These are phyloP conservation scores for Botrytis porri DNA, from an alignment of 2,329 filamentous ascomycete species.

Conservation along the genomic window DNA sequence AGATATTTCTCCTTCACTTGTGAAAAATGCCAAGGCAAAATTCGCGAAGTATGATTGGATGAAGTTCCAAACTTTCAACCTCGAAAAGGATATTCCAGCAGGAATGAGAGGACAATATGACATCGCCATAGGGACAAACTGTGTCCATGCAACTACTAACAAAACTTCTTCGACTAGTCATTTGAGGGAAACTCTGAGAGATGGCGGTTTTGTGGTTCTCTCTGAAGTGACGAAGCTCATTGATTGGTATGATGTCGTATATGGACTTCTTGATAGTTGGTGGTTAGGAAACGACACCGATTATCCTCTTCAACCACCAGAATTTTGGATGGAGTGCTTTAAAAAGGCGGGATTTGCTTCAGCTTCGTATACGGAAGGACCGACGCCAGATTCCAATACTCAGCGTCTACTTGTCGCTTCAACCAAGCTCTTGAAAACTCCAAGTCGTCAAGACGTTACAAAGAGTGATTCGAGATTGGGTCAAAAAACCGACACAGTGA, in stretches of 20 bases:
- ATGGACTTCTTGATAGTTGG: conserved; percentile 36
- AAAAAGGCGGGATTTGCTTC: conserved; percentile 20
- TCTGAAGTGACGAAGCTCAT: conserved; percentile 30
- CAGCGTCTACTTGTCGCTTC: conserved; percentile 19
- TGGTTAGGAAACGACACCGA: conserved; percentile 25
- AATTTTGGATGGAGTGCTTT: conserved; percentile 24
- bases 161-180: conserved; percentile 20
- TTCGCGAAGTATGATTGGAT: conserved; percentile 31
- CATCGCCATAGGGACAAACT: conserved; percentile 30
- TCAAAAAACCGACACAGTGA: neutral
- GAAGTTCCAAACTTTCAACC: conserved; percentile 26
- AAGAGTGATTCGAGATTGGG: too few relatives aligned
- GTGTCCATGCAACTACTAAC: conserved; percentile 31
- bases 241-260: conserved; percentile 33
- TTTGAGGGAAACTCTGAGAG: conserved; percentile 22
- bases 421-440: neutral
- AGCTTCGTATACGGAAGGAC: conserved; percentile 25
- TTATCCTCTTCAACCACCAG: conserved; percentile 25
- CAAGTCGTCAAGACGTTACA: neutral
- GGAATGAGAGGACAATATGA: conserved; percentile 24
- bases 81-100: conserved; percentile 25
- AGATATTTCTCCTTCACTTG: conserved; percentile 37
- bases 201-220: conserved; percentile 28
- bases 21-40: conserved; percentile 28
- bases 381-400: conserved; percentile 21